A percentile compares a stretch with the other conserved stretches of the same genome.
phyloP scores from a whole-genome alignment of 2,329 filamentous ascomycete species.

The Pseudogymnoascus sp. region DNA sequence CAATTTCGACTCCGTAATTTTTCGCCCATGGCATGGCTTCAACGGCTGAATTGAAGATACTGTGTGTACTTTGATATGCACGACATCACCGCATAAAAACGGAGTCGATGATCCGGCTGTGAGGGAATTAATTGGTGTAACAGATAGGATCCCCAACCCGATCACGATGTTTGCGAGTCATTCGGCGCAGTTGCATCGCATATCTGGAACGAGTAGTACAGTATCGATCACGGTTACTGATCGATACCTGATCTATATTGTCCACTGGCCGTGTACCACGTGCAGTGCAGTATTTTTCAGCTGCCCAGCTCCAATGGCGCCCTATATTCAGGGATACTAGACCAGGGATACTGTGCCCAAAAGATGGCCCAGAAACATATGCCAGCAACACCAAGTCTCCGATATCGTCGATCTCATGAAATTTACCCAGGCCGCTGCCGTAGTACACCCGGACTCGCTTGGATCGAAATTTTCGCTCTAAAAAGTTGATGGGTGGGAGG shows the following conservation, averaged over 20 bases:
- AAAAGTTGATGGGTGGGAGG: slow-evolving; percentile 6
- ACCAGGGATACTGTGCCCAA: background rate
- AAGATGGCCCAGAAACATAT: background rate
- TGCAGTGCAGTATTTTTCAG: slow-evolving; percentile 1
- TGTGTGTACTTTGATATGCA: background rate
- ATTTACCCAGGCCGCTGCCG: background rate
- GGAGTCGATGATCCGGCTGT: background rate
- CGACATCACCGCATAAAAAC: slow-evolving; percentile 4
- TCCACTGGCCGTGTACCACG: background rate
- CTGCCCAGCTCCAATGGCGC: background rate
- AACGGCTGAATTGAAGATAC: background rate
- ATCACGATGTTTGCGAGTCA: background rate
- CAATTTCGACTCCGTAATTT: background rate
- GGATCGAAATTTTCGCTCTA: slow-evolving; percentile 2
- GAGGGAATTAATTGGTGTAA: slow-evolving; percentile 1
- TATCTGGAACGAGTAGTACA: background rate
- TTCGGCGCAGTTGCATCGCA: background rate
- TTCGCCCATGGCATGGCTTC: background rate
- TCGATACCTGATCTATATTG: background rate
- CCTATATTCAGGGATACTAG: background rate
- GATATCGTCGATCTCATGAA: slow-evolving; percentile 2
- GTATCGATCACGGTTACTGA: background rate
- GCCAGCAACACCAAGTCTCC: background rate
- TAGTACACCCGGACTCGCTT: slow-evolving; percentile 1
- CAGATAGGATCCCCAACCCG: background rate